Evolutionary conservation across 2,329 filamentous ascomycete species (phyloP).

Genomic region (Conoideocrella luteorostrata): DNA sequence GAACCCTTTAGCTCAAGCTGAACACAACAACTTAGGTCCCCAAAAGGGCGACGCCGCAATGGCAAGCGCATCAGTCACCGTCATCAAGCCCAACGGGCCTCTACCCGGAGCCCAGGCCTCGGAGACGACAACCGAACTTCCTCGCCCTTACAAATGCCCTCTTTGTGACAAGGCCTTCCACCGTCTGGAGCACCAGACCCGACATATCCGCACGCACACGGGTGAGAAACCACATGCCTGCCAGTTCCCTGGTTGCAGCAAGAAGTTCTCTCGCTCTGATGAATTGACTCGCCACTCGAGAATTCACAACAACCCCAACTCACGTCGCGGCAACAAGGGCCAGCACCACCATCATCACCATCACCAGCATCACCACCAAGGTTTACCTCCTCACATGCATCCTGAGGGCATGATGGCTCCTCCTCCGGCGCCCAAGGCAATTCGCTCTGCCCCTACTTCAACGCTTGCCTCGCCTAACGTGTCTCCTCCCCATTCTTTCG

Average conservation of each 20-base stretch:
- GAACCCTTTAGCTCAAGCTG: slow-evolving; percentile 43
- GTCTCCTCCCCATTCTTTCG: slow-evolving; percentile 88
- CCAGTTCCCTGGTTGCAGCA: slow-evolving; percentile 91
- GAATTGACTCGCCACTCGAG: slow-evolving; percentile 94
- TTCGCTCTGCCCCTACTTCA: slow-evolving; percentile 82
- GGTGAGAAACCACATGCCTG: slow-evolving; percentile 98
- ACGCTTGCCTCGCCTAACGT: slow-evolving; percentile 90
- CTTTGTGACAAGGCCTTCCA: slow-evolving; percentile 98
- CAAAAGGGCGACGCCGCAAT: slow-evolving; percentile 37
- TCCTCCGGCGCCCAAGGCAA: slow-evolving; percentile 66
- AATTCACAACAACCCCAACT: slow-evolving; percentile 99
- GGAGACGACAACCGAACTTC: slow-evolving; percentile 62
- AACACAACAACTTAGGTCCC: slow-evolving; percentile 17
- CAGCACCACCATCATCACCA: slow-evolving; percentile 35
- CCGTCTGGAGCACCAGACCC: slow-evolving; percentile 86
- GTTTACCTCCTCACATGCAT: slow-evolving; percentile 37
- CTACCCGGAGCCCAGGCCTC: slow-evolving; percentile 54
- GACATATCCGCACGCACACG: slow-evolving; percentile 93
- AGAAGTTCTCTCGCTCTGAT: slow-evolving; percentile 93
- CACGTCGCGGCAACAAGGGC: slow-evolving; percentile 81
- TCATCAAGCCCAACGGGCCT: slow-evolving; percentile 57
- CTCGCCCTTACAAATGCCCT: slow-evolving; percentile 95
- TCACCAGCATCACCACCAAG: slow-evolving; percentile 29
- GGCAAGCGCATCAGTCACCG: slow-evolving; percentile 43
- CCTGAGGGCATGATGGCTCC: slow-evolving; percentile 70